Base-by-base conservation (phyloP, 78 protist genomes). In the Andalucia godoyi region DNA sequence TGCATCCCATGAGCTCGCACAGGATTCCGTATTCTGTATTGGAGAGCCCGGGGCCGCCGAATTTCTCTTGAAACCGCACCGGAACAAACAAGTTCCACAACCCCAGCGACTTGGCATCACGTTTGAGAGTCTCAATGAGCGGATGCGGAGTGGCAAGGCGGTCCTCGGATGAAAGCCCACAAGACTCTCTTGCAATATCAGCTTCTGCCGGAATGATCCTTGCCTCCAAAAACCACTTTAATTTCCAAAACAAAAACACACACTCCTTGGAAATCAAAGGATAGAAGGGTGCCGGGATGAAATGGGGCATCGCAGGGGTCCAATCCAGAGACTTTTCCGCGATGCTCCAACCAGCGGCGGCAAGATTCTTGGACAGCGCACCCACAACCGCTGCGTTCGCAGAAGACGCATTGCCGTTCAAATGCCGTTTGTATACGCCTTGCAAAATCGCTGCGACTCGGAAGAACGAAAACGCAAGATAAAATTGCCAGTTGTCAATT, bases 11-110 rank as follows among this genome's bases (percentile, higher is more conserved):
- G 42, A 62, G 7, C 63, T 81, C 92, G 7, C 71, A 57, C 40
- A 86, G 51, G 27, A 45, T 64, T 0, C 88, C 87, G 25, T 86
- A 86, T 62, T 86, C 88, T 7, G 46, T 27, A 7, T 65, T 43
- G 37, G 76, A 21, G 57, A 84, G 65, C 18, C 85, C 85, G 43
- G 34, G 47, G 40, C 38, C 76, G 8, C n/a, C 30, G n/a, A 3
- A 3, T 12, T 23, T 8, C 18, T 1, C 54, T 18, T 25, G 21
- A 55, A 50, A n/a, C 53, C 25, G 66, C 23, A 17, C 58, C 1
- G 73, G 76, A 15, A 71, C 52, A 30, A 72, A 76, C 61, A 82
- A 64, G 62, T 74, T 75, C 80, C 74, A 76, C 47, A 76, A 66
- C 18, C 72, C 73, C 9, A 0, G 30, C 23, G 45, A 42, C 47